These are phyloP conservation scores for Leccinum uliginosum DNA, from an alignment of 768 basidiomycete species.

Conservation along the genomic window DNA sequence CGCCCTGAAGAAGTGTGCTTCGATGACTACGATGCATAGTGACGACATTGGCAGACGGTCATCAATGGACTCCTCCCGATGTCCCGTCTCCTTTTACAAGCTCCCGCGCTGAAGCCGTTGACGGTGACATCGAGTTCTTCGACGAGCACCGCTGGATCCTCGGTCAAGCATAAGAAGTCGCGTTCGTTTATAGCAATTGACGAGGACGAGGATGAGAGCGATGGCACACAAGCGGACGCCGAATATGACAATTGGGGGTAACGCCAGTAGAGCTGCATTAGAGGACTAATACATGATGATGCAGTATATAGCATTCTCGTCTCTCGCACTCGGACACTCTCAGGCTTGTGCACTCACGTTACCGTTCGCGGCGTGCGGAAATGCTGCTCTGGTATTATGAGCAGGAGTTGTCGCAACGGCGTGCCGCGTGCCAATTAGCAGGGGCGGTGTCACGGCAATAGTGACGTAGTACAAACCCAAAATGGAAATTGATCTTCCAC, in stretches of 20 bases:
- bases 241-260: constrained; percentile 58
- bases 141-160: constrained; percentile 15
- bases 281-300: background rate
- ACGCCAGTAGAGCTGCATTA: too few species aligned
- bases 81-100: constrained; percentile 29
- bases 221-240: constrained; percentile 68
- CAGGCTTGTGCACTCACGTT: too few species aligned
- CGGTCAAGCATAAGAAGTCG: constrained; percentile 51
- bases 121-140: constrained; percentile 34
- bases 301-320: background rate
- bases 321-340: background rate
- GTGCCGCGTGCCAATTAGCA: too few species aligned
- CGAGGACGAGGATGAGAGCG: constrained; percentile 54
- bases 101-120: constrained; percentile 35
- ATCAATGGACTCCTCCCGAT: constrained; percentile 34
- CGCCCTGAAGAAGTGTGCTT: constrained; percentile 42
- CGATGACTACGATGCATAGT: constrained; percentile 30
- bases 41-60: constrained; percentile 39
- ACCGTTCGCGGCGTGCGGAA: constrained; percentile 39
- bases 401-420: too few species aligned
- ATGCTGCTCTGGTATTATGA: constrained; percentile 90
- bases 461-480: too few species aligned
- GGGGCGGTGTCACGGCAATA: too few species aligned
- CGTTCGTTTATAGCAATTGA: constrained; percentile 42
- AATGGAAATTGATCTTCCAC: too few species aligned